Evolutionary conservation across 2,329 filamentous ascomycete genomes (phyloP).

Genomic region (Aspergillus sp.): DNA sequence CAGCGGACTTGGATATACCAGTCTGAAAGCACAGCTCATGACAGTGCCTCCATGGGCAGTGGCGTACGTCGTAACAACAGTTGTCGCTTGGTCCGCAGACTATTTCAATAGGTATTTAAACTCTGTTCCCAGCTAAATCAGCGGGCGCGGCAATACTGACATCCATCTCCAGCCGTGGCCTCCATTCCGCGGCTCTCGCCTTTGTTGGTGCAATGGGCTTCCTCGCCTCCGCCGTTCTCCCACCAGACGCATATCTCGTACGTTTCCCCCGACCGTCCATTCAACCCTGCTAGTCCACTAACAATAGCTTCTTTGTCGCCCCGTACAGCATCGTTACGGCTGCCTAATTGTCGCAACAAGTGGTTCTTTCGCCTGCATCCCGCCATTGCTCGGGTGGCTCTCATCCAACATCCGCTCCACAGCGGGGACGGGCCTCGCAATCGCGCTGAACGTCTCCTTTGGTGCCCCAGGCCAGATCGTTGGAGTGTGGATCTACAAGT

Average conservation of each 20-base stretch:
- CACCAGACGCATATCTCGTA: constrained; percentile 57
- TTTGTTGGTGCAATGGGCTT: constrained; percentile 58
- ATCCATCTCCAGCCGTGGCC: constrained; percentile 42
- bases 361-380: constrained; percentile 68
- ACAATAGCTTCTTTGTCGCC: background rate
- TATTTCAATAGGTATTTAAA: constrained; percentile 38
- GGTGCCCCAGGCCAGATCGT: constrained; percentile 70
- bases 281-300: background rate
- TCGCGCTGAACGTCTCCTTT: constrained; percentile 68
- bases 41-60: constrained; percentile 66
- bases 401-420: constrained; percentile 67
- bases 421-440: constrained; percentile 65
- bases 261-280: constrained; percentile 10
- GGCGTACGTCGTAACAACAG: constrained; percentile 55
- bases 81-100: constrained; percentile 62
- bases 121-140: background rate
- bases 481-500: constrained; percentile 73
- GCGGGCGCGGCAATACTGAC: constrained; percentile 24
- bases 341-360: constrained; percentile 67
- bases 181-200: constrained; percentile 52
- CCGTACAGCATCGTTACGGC: constrained; percentile 58
- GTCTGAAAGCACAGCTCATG: constrained; percentile 63
- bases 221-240: constrained; percentile 63
- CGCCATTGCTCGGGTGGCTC: constrained; percentile 69
- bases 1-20: constrained; percentile 55